Evolutionary conservation across 2,329 filamentous ascomycete genomes (phyloP).

Genomic region (Pseudogymnoascus sp.): DNA sequence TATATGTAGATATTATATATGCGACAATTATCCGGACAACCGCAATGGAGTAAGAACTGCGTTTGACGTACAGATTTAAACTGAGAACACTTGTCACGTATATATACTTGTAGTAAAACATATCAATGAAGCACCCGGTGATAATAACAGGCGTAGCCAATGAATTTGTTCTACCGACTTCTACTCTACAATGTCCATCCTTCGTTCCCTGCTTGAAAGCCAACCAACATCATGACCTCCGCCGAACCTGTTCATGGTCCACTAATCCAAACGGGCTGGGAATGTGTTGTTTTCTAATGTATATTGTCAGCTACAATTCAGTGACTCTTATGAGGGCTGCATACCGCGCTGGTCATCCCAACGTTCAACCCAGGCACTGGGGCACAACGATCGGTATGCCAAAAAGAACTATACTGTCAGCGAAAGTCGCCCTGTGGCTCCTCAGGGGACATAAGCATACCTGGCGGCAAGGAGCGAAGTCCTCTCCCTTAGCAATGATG

Average conservation of each 20-base stretch:
- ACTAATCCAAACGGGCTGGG: conserved; percentile 54
- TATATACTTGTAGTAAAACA: not conserved
- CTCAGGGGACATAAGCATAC: conserved; percentile 41
- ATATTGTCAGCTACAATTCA: conserved; percentile 13
- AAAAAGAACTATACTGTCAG: conserved; percentile 68
- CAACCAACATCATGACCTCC: not conserved
- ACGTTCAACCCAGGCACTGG: conserved; percentile 83
- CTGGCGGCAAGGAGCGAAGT: conserved; percentile 95
- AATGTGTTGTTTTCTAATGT: conserved; percentile 57
- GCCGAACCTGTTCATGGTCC: conserved; percentile 10
- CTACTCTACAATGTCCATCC: conserved; percentile 6
- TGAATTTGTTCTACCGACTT: conserved; percentile 4
- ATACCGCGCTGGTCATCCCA: conserved; percentile 97
- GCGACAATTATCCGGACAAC: not conserved
- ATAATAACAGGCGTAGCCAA: conserved; percentile 6
- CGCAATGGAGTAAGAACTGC: not conserved
- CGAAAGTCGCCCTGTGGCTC: conserved; percentile 15
- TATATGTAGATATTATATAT: not conserved
- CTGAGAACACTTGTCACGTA: not conserved
- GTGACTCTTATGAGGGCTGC: conserved; percentile 32
- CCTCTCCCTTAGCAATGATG: conserved; percentile 95
- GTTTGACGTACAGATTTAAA: not conserved
- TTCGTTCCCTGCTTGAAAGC: not conserved
- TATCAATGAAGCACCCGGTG: not conserved
- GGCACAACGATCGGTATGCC: conserved; percentile 95